Conservation (phyloP, 495 filamentous ascomycete genomes). For the Xylaria telfairii region DNA sequence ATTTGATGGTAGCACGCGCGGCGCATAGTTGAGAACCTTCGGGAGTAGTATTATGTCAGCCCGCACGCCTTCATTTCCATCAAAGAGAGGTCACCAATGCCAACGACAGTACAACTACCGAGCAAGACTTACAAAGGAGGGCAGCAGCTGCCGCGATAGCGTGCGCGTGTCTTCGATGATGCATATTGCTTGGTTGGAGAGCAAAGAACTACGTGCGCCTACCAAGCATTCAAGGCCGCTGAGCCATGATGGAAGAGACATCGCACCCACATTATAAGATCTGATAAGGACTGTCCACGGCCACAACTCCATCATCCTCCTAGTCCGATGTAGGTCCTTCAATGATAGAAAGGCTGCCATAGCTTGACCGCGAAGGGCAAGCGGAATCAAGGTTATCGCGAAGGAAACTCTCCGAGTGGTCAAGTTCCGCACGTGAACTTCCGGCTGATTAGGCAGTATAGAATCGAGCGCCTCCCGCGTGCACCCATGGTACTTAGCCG, state of each 20-base stretch:
- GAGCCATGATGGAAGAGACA: constrained; percentile 7
- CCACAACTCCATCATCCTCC: not conserved
- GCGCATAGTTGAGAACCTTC: constrained; percentile 29
- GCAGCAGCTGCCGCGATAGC: constrained; percentile 27
- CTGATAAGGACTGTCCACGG: not conserved
- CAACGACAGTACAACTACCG: not conserved
- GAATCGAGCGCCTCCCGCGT: constrained; percentile 8
- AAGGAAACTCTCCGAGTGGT: constrained; percentile 18
- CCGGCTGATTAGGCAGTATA: constrained; percentile 24
- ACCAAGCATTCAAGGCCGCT: constrained; percentile 5
- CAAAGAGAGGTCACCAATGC: not conserved
- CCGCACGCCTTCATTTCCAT: not conserved
- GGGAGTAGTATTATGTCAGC: constrained; percentile 23
- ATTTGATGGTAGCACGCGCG: constrained; percentile 31
- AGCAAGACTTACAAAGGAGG: constrained; percentile 31
- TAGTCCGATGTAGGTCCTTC: not conserved
- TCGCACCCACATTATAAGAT: constrained; percentile 22
- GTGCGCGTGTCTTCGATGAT: constrained; percentile 26
- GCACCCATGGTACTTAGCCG: constrained; percentile 24
- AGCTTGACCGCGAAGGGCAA: constrained; percentile 11
- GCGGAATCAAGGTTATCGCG: constrained; percentile 10
- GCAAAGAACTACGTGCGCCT: constrained; percentile 2
- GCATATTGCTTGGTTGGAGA: constrained; percentile 27
- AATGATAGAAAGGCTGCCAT: not conserved
- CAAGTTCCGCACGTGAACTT: constrained; percentile 7